Percentiles rank a stretch among this genome's conserved stretches.
These are phyloP conservation scores for Zalerion maritima DNA, from an alignment of 495 filamentous ascomycete genomes.

Conservation along the genomic window DNA sequence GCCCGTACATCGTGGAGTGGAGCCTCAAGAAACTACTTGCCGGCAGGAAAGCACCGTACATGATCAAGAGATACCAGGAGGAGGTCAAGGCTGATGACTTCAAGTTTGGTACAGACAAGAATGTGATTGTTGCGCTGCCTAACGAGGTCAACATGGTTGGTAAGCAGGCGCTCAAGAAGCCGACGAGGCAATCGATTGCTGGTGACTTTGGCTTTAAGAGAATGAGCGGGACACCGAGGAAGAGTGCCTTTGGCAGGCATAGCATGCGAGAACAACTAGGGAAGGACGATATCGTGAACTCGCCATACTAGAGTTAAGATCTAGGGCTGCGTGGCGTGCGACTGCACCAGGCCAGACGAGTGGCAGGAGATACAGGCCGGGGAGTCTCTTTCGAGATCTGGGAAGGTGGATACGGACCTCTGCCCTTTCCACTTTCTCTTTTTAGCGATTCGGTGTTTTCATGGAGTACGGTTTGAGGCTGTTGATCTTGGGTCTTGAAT, in stretches of 20 bases:
- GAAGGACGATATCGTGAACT: constrained; percentile 69
- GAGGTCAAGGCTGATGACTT: constrained; percentile 98
- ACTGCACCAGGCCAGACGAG: too few species aligned
- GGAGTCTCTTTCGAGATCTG: too few species aligned
- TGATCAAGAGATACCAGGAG: constrained; percentile 89
- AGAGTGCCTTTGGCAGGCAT: constrained; percentile 31
- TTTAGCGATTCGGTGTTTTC: too few species aligned
- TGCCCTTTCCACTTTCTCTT: too few species aligned
- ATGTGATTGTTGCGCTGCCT: constrained; percentile 89
- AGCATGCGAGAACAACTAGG: constrained; percentile 44
- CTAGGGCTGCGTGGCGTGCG: too few species aligned
- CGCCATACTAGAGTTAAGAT: constrained; percentile 61
- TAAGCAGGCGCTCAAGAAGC: constrained; percentile 67
- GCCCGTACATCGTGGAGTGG: constrained; percentile 96
- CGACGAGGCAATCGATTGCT: constrained; percentile 80
- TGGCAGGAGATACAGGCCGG: too few species aligned
- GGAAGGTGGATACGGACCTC: too few species aligned
- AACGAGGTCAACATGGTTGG: constrained; percentile 97
- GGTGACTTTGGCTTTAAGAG: constrained; percentile 35
- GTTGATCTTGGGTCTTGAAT: too few species aligned
- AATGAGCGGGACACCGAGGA: constrained; percentile 31
- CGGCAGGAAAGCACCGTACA: constrained; percentile 74
- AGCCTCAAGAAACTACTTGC: constrained; percentile 72
- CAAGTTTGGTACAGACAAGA: constrained; percentile 91
- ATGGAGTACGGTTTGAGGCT: too few species aligned